These are phyloP conservation scores for Chamaecyparis obtusa DNA, from an alignment of 75 land plant genomes.

Conservation along the genomic window DNA sequence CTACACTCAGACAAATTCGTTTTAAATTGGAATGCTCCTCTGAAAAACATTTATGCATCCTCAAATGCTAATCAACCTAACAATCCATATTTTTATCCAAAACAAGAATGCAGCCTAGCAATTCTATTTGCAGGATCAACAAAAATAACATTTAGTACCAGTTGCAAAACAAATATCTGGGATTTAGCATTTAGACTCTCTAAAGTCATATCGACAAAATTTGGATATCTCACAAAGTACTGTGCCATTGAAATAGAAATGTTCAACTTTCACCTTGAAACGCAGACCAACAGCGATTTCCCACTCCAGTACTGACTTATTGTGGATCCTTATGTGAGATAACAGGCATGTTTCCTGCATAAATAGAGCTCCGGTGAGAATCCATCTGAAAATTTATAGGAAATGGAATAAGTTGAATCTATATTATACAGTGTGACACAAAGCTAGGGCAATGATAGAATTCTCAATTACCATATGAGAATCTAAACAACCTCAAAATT, in stretches of 20 bases:
- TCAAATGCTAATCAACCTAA: not conserved
- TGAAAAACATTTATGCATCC: not conserved
- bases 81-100: not conserved
- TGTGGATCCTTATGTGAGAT: slow-evolving; percentile 85
- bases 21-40: not conserved
- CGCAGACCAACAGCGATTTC: slow-evolving; percentile 84
- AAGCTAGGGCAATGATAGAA: not conserved
- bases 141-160: not conserved
- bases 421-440: not conserved
- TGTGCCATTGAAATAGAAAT: not conserved
- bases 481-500: not conserved
- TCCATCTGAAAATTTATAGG: not conserved
- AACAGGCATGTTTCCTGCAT: slow-evolving; percentile 84
- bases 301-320: slow-evolving; percentile 97
- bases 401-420: not conserved
- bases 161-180: not conserved
- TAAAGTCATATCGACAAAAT: not conserved
- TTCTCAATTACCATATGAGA: not conserved
- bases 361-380: not conserved
- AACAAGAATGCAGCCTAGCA: not conserved
- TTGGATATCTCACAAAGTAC: slow-evolving; percentile 4
- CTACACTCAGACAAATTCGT: not conserved
- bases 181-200: not conserved
- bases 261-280: slow-evolving; percentile 58
- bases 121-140: not conserved